phyloP scores from a whole-genome alignment of 352 stramenopile species.

The Elongisporangium undulatum region DNA sequence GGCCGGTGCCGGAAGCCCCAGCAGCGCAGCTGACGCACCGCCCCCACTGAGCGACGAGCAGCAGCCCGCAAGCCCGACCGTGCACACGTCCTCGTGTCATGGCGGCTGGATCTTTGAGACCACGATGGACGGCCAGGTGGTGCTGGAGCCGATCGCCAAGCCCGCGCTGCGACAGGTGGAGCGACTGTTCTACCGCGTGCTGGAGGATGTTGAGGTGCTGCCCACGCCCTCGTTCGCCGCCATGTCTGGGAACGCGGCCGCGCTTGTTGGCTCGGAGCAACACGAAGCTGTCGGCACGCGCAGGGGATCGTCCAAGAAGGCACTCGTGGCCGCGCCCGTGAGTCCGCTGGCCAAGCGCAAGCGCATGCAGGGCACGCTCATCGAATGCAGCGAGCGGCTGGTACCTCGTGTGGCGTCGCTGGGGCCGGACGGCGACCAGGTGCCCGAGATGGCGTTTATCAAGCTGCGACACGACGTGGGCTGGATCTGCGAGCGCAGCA shows the following conservation, averaged over 20 bases:
- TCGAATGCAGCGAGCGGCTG: conserved; percentile 80
- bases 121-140: conserved; percentile 80
- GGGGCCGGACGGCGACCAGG: neutral
- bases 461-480: conserved; percentile 79
- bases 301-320: conserved; percentile 4
- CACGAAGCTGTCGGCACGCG: neutral
- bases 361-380: conserved; percentile 57
- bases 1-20: conserved; percentile 1
- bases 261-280: neutral
- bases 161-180: conserved; percentile 63
- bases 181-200: conserved; percentile 71
- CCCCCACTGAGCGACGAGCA: neutral
- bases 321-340: conserved; percentile 7
- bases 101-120: conserved; percentile 84
- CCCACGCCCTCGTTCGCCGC: conserved; percentile 36
- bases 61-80: neutral
- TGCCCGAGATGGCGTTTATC: conserved; percentile 58
- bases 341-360: conserved; percentile 45
- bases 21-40: neutral
- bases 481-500: conserved; percentile 69
- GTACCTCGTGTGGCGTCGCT: conserved; percentile 25
- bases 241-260: conserved; percentile 4
- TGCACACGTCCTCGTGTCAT: conserved; percentile 33
- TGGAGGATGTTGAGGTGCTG: conserved; percentile 63
- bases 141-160: conserved; percentile 63